Base-by-base conservation (phyloP, 805 yeast species). In the Kuraishia hungarica region DNA sequence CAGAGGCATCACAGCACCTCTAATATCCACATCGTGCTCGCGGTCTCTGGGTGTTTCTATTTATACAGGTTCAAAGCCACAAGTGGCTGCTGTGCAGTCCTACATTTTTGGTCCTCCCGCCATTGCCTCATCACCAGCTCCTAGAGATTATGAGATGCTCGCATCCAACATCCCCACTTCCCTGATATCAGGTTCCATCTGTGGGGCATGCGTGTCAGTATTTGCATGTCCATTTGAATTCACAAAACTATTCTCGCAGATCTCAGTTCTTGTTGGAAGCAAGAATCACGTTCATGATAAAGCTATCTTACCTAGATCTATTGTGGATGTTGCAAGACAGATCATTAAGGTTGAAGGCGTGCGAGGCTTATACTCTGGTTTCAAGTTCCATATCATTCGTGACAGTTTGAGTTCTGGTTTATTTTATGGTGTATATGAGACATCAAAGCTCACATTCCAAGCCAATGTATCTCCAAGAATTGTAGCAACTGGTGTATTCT, bases 191-290 rank as follows among this genome's bases (percentile, higher is more conserved):
- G 97, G 96, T 3, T 70, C 79, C 2, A 58, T 81, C 0, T 82
- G 94, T 0, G 96, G 96, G 4, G 80, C 80, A 6, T 68, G 76
- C 2, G 82, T 87, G 15, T 77, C 89, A 2, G 39, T 77, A 5
- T 81, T 84, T 66, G 87, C 91, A 2, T 86, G 93, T 60, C 97
- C 97, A 1, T 89, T 89, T 65, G 97, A 89, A 67, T 81, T 88
- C 69, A 83, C 93, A 51, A 90, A 89, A 67, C 75, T 89, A 8
- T 88, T 86, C 58, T 86, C 93, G 43, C 96, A 89, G 67, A 79
- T 89, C 46, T 84, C 76, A n/a, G 61, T 74, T 22, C 63, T 82
- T 49, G 80, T 80, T 6, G 65, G 66, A 68, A 5, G 29, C 43
- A 20, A 29, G 58, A 61, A 46, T 54, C 56, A 35, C 39, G 47